These are phyloP conservation scores for Hypocrella siamensis DNA, from an alignment of 2,329 filamentous ascomycete species.

Conservation along the genomic window DNA sequence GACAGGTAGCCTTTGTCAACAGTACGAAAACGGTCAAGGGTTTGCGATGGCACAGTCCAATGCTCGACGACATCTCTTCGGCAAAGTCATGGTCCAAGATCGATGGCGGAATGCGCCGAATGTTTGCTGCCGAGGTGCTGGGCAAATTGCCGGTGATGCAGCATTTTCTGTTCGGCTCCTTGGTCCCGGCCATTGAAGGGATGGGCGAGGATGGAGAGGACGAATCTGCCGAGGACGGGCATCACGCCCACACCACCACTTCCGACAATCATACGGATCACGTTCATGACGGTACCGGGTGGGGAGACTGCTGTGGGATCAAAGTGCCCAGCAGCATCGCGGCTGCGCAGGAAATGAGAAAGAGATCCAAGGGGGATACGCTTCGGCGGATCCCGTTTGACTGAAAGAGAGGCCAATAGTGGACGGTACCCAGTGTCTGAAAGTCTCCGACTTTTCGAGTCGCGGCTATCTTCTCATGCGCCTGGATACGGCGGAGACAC, in stretches of 20 bases:
- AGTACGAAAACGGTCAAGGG: constrained; percentile 92
- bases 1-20: constrained; percentile 89
- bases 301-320: constrained; percentile 97
- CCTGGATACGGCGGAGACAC: no score
- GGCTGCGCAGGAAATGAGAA: constrained; percentile 77
- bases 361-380: constrained; percentile 42
- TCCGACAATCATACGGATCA: constrained; percentile 45
- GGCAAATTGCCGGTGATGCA: constrained; percentile 96
- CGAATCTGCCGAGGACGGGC: constrained; percentile 27
- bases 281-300: constrained; percentile 49
- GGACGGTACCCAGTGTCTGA: background rate
- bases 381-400: constrained; percentile 72
- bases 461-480: background rate
- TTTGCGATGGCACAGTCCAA: constrained; percentile 88
- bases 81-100: constrained; percentile 86
- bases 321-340: constrained; percentile 90
- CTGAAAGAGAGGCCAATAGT: constrained; percentile 22
- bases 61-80: constrained; percentile 93
- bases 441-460: background rate
- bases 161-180: constrained; percentile 83
- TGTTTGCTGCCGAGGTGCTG: constrained; percentile 89
- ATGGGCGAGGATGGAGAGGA: constrained; percentile 57
- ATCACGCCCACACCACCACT: constrained; percentile 28
- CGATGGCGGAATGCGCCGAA: constrained; percentile 85
- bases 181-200: constrained; percentile 64